These are phyloP conservation scores for Clitopilus passeckerianus DNA, from an alignment of 768 basidiomycete species.

Conservation along the genomic window DNA sequence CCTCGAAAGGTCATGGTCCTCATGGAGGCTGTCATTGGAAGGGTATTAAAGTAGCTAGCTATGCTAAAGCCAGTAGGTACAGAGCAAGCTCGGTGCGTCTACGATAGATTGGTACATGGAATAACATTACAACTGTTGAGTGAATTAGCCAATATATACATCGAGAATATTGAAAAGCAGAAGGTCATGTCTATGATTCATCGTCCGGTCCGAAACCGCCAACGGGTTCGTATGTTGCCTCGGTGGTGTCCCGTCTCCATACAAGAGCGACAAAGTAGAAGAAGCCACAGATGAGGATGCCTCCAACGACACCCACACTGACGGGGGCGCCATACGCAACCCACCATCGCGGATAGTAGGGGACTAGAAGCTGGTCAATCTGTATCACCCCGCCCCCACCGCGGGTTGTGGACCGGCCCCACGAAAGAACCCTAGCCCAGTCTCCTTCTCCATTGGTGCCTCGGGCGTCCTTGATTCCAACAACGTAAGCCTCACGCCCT, in stretches of 20 bases:
- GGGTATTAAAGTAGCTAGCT: background rate
- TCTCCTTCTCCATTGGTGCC: conserved; percentile 59
- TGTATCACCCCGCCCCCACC: conserved; percentile 84
- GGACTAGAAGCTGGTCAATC: conserved; percentile 78
- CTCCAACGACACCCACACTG: conserved; percentile 54
- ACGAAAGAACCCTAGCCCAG: conserved; percentile 61
- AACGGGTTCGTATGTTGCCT: conserved; percentile 87
- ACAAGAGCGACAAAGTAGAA: conserved; percentile 67
- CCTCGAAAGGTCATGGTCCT: background rate
- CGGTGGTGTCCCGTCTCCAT: conserved; percentile 72
- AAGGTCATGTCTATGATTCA: conserved; percentile 23
- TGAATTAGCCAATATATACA: background rate
- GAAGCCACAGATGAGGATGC: conserved; percentile 59
- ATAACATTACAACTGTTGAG: background rate
- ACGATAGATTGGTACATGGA: background rate
- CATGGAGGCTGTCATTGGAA: background rate
- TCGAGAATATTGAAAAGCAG: background rate
- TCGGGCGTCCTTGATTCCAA: conserved; percentile 71
- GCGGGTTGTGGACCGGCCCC: conserved; percentile 74
- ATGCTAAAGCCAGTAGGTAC: background rate
- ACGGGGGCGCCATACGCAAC: conserved; percentile 66
- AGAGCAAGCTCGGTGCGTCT: background rate
- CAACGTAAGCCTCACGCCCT: conserved; percentile 49
- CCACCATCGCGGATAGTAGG: conserved; percentile 88
- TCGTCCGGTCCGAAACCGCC: conserved; percentile 72